phyloP scores from a whole-genome alignment of 2,329 filamentous ascomycete species.

The Fusarium burgessii region DNA sequence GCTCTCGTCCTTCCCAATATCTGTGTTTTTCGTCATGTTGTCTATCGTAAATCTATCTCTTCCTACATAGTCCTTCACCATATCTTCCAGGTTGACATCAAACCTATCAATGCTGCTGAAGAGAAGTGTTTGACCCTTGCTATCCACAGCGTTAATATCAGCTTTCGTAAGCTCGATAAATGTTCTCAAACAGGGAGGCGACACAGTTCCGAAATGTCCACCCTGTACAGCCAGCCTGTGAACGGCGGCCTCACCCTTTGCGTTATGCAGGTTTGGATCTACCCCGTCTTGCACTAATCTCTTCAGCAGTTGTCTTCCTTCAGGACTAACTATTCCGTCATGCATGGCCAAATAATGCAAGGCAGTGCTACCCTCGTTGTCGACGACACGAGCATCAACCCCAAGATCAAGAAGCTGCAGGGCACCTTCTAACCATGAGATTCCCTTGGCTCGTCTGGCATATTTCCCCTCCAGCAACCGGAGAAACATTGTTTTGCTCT shows the following conservation, averaged over 20 bases:
- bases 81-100: too few relatives aligned
- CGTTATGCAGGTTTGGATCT: not conserved
- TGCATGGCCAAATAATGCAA: not conserved
- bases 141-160: not conserved
- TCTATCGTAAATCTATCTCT: too few relatives aligned
- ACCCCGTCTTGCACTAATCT: not conserved
- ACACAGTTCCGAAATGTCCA: too few relatives aligned
- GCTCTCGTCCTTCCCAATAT: not conserved
- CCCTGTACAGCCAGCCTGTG: not conserved
- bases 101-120: too few relatives aligned
- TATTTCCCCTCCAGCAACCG: too few relatives aligned
- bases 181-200: too few relatives aligned
- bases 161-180: not conserved
- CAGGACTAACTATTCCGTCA: fast-evolving
- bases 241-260: not conserved
- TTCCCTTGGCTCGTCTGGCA: too few relatives aligned
- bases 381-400: not conserved
- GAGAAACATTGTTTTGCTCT: not conserved
- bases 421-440: too few relatives aligned
- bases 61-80: too few relatives aligned
- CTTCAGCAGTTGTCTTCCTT: not conserved
- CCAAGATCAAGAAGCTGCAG: not conserved
- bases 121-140: not conserved
- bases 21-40: too few relatives aligned
- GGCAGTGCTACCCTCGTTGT: not conserved